These are phyloP conservation scores for Sporothrix curviconia DNA, from an alignment of 2,329 filamentous ascomycete genomes.

Conservation along the genomic window DNA sequence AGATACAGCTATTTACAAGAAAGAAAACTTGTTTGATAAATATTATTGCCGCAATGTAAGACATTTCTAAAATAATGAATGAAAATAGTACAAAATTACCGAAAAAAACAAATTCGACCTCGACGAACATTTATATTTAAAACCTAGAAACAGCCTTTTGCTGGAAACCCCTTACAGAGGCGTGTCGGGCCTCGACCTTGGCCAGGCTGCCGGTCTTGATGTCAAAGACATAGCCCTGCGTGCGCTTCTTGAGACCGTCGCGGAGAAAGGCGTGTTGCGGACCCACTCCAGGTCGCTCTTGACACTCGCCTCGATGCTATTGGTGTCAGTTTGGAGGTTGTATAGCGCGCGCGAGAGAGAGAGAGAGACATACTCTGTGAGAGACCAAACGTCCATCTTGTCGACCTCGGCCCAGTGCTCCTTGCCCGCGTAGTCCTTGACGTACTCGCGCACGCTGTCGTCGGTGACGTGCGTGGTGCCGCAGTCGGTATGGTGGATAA, in stretches of 20 bases:
- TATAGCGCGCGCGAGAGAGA: not conserved
- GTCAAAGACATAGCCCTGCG: conserved; percentile 1
- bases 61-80: no score
- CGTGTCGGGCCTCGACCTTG: not conserved
- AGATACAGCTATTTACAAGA: no score
- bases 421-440: not conserved
- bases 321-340: no score
- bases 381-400: not conserved
- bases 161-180: not conserved
- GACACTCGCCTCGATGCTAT: not conserved
- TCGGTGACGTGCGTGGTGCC: not conserved
- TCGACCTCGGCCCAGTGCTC: not conserved
- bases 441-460: not conserved
- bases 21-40: no score
- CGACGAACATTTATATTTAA: no score
- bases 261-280: not conserved
- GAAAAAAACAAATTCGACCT: no score
- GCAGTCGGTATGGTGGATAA: conserved; percentile 6
- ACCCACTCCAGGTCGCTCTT: not conserved
- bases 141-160: no score
- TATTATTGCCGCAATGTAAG: no score
- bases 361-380: not conserved
- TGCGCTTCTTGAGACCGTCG: not conserved
- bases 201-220: not conserved
- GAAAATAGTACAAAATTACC: no score